These are phyloP conservation scores for Paramyrothecium roridum DNA, from an alignment of 2,329 filamentous ascomycete genomes.

Conservation along the genomic window DNA sequence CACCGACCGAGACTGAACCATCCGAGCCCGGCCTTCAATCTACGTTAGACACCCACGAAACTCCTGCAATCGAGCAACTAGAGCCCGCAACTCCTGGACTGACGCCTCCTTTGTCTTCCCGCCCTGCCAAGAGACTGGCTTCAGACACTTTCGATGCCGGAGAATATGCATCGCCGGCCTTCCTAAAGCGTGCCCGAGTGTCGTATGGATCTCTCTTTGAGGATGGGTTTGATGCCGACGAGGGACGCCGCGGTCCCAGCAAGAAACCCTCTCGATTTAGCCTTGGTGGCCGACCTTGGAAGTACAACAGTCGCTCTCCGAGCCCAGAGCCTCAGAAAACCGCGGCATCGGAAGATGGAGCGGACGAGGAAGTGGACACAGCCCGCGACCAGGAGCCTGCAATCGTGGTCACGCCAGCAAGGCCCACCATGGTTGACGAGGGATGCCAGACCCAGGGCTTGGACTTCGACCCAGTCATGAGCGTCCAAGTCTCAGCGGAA, in stretches of 20 bases:
- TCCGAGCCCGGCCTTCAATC: conserved; percentile 4
- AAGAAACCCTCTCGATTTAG: conserved; percentile 71
- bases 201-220: conserved; percentile 68
- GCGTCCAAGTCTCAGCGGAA: conserved; percentile 24
- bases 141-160: conserved; percentile 34
- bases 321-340: conserved; percentile 58
- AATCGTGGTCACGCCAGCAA: conserved; percentile 14
- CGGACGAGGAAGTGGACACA: conserved; percentile 11
- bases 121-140: conserved; percentile 29
- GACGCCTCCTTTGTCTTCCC: conserved; percentile 11
- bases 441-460: conserved; percentile 29
- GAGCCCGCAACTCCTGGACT: conserved; percentile 12
- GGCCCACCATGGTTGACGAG: conserved; percentile 29
- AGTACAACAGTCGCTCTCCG: conserved; percentile 66
- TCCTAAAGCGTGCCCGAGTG: conserved; percentile 67
- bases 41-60: neutral
- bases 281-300: conserved; percentile 68
- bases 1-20: conserved; percentile 12
- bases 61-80: neutral
- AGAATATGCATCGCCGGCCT: conserved; percentile 75
- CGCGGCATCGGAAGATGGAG: conserved; percentile 15
- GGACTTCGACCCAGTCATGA: conserved; percentile 21
- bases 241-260: conserved; percentile 14
- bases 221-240: conserved; percentile 58
- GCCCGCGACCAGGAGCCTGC: conserved; percentile 7